A percentile compares a stretch with the other conserved stretches of the same genome.
These are phyloP conservation scores for Pseudonitzschia pungens DNA, from an alignment of 108 stramenopile genomes.

Conservation along the genomic window DNA sequence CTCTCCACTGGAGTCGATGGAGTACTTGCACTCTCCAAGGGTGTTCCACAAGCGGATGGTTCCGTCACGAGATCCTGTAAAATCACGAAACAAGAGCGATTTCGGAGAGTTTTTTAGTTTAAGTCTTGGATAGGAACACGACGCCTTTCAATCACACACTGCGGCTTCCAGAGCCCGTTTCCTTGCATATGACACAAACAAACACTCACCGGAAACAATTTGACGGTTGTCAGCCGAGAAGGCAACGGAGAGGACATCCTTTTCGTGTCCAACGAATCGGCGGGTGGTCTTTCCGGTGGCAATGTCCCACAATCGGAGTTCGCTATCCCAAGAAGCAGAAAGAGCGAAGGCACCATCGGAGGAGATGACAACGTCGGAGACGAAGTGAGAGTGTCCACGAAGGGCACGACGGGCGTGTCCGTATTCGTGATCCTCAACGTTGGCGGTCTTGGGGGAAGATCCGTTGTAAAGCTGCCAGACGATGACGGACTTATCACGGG, in stretches of 20 bases:
- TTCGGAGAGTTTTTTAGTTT: no score
- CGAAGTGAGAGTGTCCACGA: conserved; percentile 99
- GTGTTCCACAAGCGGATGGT: conserved; percentile 99
- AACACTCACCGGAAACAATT: conserved; percentile 91
- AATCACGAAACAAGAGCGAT: neutral
- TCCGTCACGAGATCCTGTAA: conserved; percentile 90
- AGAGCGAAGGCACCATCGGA: conserved; percentile 97
- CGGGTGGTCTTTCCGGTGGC: conserved; percentile 95
- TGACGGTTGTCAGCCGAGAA: conserved; percentile 99
- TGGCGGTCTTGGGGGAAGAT: conserved; percentile 26
- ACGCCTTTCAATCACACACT: no score
- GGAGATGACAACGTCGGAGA: conserved; percentile 96
- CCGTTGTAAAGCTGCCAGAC: conserved; percentile 92
- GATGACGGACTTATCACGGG: conserved; percentile 97
- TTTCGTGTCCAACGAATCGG: conserved; percentile 98
- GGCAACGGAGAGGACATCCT: conserved; percentile 98
- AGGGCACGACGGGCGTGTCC: conserved; percentile 96
- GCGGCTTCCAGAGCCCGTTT: no score
- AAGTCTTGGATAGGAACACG: neutral
- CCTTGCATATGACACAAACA: neutral
- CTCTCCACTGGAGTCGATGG: conserved; percentile 70
- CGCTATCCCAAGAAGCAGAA: conserved; percentile 97
- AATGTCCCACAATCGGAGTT: conserved; percentile 99
- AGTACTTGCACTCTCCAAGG: conserved; percentile 97
- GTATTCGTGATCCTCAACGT: conserved; percentile 76